phyloP scores from a whole-genome alignment of 2,329 filamentous ascomycete genomes.

The Claviceps sp. region DNA sequence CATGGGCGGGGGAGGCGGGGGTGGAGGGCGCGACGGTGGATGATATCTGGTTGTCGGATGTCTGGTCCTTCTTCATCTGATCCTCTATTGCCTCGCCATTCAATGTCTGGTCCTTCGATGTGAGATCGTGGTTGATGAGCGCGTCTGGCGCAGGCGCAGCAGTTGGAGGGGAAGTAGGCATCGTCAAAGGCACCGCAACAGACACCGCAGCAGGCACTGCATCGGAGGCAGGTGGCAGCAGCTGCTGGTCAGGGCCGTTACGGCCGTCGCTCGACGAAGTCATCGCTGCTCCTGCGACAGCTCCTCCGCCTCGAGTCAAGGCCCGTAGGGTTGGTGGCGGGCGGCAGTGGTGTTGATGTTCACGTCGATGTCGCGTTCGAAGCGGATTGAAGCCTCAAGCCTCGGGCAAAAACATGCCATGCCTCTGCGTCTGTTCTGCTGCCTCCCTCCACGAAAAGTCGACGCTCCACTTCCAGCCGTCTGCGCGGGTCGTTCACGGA shows the following conservation, averaged over 20 bases:
- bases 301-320: conserved; percentile 35
- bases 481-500: no score
- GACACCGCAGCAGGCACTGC: conserved; percentile 2
- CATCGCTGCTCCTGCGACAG: conserved; percentile 43
- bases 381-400: conserved; percentile 3
- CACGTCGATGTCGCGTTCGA: background rate
- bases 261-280: conserved; percentile 41
- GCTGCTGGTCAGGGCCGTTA: conserved; percentile 11
- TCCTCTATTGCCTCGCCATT: no score
- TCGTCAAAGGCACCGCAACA: background rate
- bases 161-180: background rate
- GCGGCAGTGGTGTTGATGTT: conserved; percentile 1
- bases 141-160: conserved; percentile 3
- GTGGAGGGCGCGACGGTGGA: background rate
- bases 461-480: background rate
- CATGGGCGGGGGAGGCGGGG: background rate
- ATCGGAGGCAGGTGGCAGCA: background rate
- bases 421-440: background rate
- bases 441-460: background rate
- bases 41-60: no score
- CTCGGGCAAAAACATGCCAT: conserved; percentile 10
- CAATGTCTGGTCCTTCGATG: background rate
- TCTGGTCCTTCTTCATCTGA: no score
- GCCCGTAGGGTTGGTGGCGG: conserved; percentile 1
- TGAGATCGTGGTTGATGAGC: background rate